A percentile compares a stretch with the other conserved stretches of the same genome.
These are phyloP conservation scores for Aspergillus clavatus DNA, from an alignment of 2,329 filamentous ascomycete genomes.

Conservation along the genomic window DNA sequence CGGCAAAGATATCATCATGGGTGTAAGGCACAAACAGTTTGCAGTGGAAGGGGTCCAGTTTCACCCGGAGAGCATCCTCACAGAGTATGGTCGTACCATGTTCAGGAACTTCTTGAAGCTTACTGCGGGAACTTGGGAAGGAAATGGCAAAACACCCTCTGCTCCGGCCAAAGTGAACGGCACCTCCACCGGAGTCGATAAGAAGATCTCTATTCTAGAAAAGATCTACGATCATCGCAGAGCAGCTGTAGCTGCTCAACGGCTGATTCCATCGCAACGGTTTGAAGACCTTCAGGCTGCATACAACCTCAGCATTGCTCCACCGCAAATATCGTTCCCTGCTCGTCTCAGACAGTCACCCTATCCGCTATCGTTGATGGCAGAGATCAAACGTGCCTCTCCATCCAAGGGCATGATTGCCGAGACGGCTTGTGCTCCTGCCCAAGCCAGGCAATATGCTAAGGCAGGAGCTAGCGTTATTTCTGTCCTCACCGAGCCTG, in stretches of 20 bases:
- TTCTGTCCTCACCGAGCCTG: conserved; percentile 94
- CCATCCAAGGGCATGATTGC: conserved; percentile 95
- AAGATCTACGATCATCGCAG: conserved; percentile 82
- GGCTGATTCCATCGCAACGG: conserved; percentile 76
- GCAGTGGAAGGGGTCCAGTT: conserved; percentile 96
- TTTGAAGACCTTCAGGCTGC: conserved; percentile 78
- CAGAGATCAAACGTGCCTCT: conserved; percentile 94
- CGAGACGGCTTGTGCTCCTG: conserved; percentile 77
- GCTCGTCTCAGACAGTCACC: conserved; percentile 74
- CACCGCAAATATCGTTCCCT: conserved; percentile 76
- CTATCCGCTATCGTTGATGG: conserved; percentile 88
- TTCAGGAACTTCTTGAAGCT: conserved; percentile 86
- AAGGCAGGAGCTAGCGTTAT: conserved; percentile 93
- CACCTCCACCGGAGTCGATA: conserved; percentile 35
- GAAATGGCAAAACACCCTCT: conserved; percentile 53
- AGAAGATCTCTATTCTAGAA: conserved; percentile 81
- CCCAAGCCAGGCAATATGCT: conserved; percentile 87
- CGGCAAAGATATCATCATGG: conserved; percentile 87
- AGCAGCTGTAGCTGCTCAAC: conserved; percentile 72
- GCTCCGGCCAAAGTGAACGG: conserved; percentile 17
- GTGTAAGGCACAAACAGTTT: conserved; percentile 86
- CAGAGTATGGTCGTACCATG: conserved; percentile 81
- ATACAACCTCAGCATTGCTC: conserved; percentile 78
- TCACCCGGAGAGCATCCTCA: conserved; percentile 94
- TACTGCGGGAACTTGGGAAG: conserved; percentile 86